Base-by-base conservation (phyloP, 352 stramenopile species). In the Pythium plurisporium region DNA sequence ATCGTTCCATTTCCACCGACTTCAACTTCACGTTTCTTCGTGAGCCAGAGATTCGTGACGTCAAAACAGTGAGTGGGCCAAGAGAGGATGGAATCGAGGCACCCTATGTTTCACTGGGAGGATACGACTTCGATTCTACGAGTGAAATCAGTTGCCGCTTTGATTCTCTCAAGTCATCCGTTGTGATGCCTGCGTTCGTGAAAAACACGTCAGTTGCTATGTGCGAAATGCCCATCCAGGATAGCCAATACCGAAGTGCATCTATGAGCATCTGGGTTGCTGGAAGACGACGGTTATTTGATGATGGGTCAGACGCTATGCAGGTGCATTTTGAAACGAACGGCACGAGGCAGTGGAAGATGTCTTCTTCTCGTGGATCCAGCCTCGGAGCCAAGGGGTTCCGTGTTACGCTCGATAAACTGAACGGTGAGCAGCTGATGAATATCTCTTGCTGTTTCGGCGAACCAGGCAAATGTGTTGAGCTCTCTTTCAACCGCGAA, bases 91-190 rank as follows among this genome's bases (percentile, higher is more conserved):
- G 17, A 8, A 27, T 38, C 7, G 20, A 34, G 14, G 4, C 38
- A 57, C 5, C 41, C 19, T 25, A 54, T 40, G 1, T 82, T 12
- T 53, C 49, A 0, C 51, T 85, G 5, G 38, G 41, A 30, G 79
- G 79, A 1, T 64, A 66, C 30, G 48, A 82, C 65, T 89, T 87
- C 57, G 62, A 79, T 37, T 1, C 46, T 19, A 45, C 55, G 6
- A 49, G 66, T 10, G 48, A 62, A 5, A 37, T 80, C 0, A n/a
- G 65, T 15, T 89, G 79, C 37, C 71, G 62, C 2, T 83, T 83
- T 50, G 49, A 74, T 11, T 58, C 66, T 9, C 31, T 38, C 4
- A 23, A 38, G 0, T 64, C 65, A n/a, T 59, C 60, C 1, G 41
- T 72, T 14, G 30, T 47, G 20, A 59, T 69, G 15, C 56, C 58